Evolutionary conservation across 169 alveolate species (phyloP).

Genomic region (Cryptosporidium andersoni): DNA sequence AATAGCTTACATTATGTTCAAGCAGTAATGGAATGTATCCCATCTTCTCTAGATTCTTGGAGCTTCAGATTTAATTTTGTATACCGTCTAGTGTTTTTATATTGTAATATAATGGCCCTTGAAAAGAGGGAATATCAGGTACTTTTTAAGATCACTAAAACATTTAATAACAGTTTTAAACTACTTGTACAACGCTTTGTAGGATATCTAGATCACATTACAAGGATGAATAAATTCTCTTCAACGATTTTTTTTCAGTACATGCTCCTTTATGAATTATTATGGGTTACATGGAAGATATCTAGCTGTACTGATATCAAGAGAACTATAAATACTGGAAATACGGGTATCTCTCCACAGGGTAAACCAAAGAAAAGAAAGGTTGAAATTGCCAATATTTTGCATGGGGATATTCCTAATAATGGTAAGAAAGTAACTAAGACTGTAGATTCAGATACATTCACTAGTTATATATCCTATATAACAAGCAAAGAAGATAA

Average conservation of each 20-base stretch:
- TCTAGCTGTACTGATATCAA: slow-evolving; percentile 34
- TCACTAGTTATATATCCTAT: slow-evolving; percentile 15
- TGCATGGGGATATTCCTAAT: too few species aligned
- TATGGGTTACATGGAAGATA: slow-evolving; percentile 51
- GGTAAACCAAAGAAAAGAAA: slow-evolving; percentile 22
- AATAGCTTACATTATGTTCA: not conserved
- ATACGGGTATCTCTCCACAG: not conserved
- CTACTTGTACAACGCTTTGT: slow-evolving; percentile 39
- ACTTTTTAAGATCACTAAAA: slow-evolving; percentile 1
- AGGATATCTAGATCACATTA: slow-evolving; percentile 13
- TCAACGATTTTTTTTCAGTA: slow-evolving; percentile 1
- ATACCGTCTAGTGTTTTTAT: slow-evolving; percentile 26
- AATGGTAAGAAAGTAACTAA: slow-evolving; percentile 11
- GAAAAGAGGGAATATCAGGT: not conserved
- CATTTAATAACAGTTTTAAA: too few species aligned
- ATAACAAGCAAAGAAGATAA: too few species aligned
- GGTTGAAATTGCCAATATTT: not conserved
- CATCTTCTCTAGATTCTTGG: slow-evolving; percentile 38
- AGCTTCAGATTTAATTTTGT: slow-evolving; percentile 40
- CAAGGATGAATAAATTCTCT: not conserved
- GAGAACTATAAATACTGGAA: not conserved
- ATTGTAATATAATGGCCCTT: not conserved
- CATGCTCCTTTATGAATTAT: slow-evolving; percentile 44
- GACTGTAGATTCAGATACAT: slow-evolving; percentile 18
- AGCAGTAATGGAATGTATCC: slow-evolving; percentile 55